Evolutionary conservation across 169 alveolate species (phyloP).

Genomic region (Plasmodium cynomolgi): DNA sequence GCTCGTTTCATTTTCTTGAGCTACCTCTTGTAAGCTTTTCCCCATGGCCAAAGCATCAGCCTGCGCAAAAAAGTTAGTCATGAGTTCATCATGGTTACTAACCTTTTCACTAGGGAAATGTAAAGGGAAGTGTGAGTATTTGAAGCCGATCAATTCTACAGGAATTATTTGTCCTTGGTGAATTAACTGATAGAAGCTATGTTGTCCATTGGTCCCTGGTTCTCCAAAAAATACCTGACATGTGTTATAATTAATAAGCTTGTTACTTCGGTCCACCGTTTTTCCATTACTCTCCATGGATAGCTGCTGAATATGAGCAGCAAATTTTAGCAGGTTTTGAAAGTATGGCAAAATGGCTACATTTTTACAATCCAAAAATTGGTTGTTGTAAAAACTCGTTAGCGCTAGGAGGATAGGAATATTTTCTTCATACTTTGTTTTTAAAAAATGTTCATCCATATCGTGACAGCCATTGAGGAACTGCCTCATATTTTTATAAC

Average conservation of each 20-base stretch:
- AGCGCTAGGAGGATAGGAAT: slow-evolving; percentile 96
- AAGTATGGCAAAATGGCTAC: slow-evolving; percentile 99
- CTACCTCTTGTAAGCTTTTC: slow-evolving; percentile 88
- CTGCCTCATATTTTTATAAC: slow-evolving; percentile 89
- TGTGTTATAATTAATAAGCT: slow-evolving; percentile 83
- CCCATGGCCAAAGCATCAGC: slow-evolving; percentile 99
- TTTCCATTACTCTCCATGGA: slow-evolving; percentile 99
- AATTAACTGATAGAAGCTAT: slow-evolving; percentile 96
- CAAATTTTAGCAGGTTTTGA: slow-evolving; percentile 93
- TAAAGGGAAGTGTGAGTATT: slow-evolving; percentile 91
- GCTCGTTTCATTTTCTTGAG: slow-evolving; percentile 76
- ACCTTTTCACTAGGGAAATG: slow-evolving; percentile 74
- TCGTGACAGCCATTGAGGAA: slow-evolving; percentile 89
- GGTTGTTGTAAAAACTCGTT: slow-evolving; percentile 94
- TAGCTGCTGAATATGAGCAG: slow-evolving; percentile 97
- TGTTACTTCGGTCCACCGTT: slow-evolving; percentile 90
- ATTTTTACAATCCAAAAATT: slow-evolving; percentile 89
- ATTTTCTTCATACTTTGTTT: slow-evolving; percentile 87
- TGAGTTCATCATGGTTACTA: slow-evolving; percentile 96
- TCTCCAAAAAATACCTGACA: slow-evolving; percentile 99
- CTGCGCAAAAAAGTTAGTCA: slow-evolving; percentile 99
- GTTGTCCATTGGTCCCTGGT: slow-evolving; percentile 99
- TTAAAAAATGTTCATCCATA: slow-evolving; percentile 93
- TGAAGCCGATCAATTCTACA: slow-evolving; percentile 98
- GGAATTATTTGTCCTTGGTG: slow-evolving; percentile 98